Conservation (phyloP, 345 rosid genomes). For the Hevea brasiliensis region DNA sequence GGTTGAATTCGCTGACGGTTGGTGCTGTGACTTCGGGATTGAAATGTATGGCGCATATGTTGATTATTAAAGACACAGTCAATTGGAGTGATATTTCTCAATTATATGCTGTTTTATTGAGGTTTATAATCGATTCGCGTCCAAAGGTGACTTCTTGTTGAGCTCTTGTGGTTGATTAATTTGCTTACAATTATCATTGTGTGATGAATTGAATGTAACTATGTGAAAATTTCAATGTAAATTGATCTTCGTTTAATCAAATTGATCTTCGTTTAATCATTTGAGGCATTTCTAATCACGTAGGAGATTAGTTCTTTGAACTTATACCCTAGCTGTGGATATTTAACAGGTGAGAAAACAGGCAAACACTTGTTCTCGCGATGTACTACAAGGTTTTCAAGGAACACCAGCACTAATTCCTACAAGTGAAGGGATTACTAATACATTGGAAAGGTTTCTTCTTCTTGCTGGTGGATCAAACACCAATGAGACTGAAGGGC, state of each 20-base stretch:
- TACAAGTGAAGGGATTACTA: conserved; percentile 74
- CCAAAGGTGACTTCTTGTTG: conserved; percentile 45
- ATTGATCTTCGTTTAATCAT: too few species aligned
- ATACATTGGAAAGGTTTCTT: conserved; percentile 61
- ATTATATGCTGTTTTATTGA: conserved; percentile 43
- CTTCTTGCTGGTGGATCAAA: conserved; percentile 70
- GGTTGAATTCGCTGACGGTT: conserved; percentile 40
- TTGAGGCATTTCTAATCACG: too few species aligned
- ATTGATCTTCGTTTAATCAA: too few species aligned
- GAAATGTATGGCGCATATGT: conserved; percentile 59
- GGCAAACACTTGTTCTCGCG: conserved; percentile 56
- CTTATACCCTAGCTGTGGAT: too few species aligned
- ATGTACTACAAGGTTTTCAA: conserved; percentile 53
- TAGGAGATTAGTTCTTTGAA: too few species aligned
- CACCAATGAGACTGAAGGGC: conserved; percentile 44
- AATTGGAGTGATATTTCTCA: conserved; percentile 53
- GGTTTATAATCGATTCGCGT: conserved; percentile 51
- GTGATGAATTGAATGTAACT: background rate
- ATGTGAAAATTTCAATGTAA: too few species aligned
- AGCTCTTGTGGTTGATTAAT: background rate
- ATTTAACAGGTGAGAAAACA: conserved; percentile 72
- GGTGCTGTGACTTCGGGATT: conserved; percentile 53
- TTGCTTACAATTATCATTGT: background rate
- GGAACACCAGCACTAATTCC: conserved; percentile 47
- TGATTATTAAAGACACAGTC: conserved; percentile 43